Percentiles rank a stretch among this genome's conserved stretches.
These are phyloP conservation scores for Geotrichum histeridarum DNA, from an alignment of 1,139 yeast species.

Conservation along the genomic window DNA sequence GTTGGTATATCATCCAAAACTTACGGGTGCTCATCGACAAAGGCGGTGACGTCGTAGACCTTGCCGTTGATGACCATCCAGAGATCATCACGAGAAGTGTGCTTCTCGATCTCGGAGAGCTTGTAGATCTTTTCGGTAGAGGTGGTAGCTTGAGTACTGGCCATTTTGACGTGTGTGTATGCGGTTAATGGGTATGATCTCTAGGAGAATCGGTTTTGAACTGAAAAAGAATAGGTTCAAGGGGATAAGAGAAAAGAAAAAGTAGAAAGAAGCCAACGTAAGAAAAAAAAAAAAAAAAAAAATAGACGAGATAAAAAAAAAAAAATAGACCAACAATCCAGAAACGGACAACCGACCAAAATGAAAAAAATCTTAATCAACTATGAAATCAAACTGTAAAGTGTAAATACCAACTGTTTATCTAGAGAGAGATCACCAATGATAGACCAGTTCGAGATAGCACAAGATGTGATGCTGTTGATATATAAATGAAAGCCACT, in stretches of 20 bases:
- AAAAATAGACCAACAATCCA: background rate
- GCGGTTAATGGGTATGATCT: background rate
- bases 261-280: background rate
- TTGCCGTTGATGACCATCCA: slow-evolving; percentile 90
- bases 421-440: too few relatives aligned
- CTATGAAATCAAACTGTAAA: background rate
- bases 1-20: slow-evolving; percentile 19
- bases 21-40: slow-evolving; percentile 86
- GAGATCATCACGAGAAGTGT: slow-evolving; percentile 70
- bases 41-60: slow-evolving; percentile 79
- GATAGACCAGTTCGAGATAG: too few relatives aligned
- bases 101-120: slow-evolving; percentile 70
- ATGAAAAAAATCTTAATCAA: background rate
- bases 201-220: background rate
- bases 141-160: background rate
- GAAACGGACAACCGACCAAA: background rate
- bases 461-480: too few relatives aligned
- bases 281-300: slow-evolving; percentile 2
- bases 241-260: slow-evolving; percentile 3
- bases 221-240: background rate
- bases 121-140: slow-evolving; percentile 41
- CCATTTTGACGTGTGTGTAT: background rate
- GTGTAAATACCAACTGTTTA: too few relatives aligned
- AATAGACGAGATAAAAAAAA: background rate
- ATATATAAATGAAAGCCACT: too few relatives aligned